Evolutionary conservation across 352 stramenopile species (phyloP).

Genomic region (Pythium monospermum): DNA sequence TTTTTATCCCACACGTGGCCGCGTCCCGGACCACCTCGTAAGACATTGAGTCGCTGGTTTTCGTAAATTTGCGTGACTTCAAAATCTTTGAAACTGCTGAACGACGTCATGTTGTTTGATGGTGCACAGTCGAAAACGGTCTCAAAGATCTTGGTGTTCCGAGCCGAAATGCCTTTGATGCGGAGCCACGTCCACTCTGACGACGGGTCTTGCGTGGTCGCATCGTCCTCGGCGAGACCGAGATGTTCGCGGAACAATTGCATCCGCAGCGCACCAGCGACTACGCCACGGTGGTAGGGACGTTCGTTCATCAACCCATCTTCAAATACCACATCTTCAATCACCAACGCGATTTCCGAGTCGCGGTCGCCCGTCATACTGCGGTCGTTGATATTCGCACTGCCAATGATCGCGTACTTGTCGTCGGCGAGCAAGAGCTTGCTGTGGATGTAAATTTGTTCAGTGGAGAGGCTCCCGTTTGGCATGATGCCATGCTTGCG

Average conservation of each 20-base stretch:
- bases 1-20: constrained; percentile 71
- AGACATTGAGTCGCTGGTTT: constrained; percentile 83
- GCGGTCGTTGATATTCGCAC: constrained; percentile 95
- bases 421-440: constrained; percentile 91
- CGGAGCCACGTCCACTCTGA: constrained; percentile 58
- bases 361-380: constrained; percentile 91
- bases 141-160: constrained; percentile 81
- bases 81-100: constrained; percentile 70
- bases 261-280: constrained; percentile 61
- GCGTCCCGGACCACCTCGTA: constrained; percentile 49
- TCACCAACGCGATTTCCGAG: constrained; percentile 81
- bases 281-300: constrained; percentile 53
- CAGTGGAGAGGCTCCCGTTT: constrained; percentile 71
- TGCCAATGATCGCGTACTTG: constrained; percentile 87
- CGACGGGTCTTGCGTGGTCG: constrained; percentile 47
- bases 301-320: constrained; percentile 71
- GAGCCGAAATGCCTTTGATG: constrained; percentile 46
- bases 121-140: constrained; percentile 80
- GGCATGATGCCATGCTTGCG: constrained; percentile 81
- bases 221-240: constrained; percentile 54
- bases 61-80: constrained; percentile 84
- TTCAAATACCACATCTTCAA: constrained; percentile 81
- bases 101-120: constrained; percentile 75
- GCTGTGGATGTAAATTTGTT: constrained; percentile 93
- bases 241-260: constrained; percentile 83